Conservation (phyloP, 2,329 filamentous ascomycete genomes). For the Aspergillus niger region DNA sequence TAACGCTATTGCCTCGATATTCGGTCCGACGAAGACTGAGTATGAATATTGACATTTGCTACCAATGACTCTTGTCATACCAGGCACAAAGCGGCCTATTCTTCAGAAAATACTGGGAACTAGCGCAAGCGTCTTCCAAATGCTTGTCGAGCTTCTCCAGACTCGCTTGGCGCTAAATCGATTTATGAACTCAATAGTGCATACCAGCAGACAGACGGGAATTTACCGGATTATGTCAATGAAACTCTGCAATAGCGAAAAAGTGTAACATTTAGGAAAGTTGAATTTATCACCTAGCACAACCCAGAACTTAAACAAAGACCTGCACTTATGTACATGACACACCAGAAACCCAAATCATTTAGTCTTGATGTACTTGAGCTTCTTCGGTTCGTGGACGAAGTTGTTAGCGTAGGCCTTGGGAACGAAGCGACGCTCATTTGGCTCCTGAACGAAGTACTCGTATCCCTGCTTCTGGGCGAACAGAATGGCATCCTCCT, state of each 20-base stretch:
- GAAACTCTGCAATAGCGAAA: not conserved
- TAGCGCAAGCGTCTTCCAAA: no score
- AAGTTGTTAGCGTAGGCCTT: constrained; percentile 99
- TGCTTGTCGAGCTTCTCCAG: no score
- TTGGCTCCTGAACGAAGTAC: constrained; percentile 97
- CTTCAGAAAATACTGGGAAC: no score
- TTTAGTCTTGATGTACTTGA: constrained; percentile 85
- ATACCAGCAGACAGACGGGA: no score
- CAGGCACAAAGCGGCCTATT: no score
- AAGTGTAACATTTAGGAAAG: constrained; percentile 1
- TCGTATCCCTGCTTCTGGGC: constrained; percentile 99
- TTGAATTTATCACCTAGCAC: constrained; percentile 18
- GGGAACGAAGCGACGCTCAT: constrained; percentile 77
- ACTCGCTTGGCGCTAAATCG: no score
- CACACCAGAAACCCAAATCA: constrained; percentile 50
- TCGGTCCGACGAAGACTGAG: no score
- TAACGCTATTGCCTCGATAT: no score
- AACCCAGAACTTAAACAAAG: constrained; percentile 22
- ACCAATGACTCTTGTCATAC: no score
- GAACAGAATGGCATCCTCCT: constrained; percentile 92
- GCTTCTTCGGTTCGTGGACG: constrained; percentile 76
- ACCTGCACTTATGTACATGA: constrained; percentile 40
- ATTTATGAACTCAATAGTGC: no score
- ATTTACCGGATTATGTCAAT: no score
- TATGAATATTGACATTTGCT: no score